Evolutionary conservation across 164 flowering plant genomes (phyloP).

Genomic region (Amborella trichopoda): DNA sequence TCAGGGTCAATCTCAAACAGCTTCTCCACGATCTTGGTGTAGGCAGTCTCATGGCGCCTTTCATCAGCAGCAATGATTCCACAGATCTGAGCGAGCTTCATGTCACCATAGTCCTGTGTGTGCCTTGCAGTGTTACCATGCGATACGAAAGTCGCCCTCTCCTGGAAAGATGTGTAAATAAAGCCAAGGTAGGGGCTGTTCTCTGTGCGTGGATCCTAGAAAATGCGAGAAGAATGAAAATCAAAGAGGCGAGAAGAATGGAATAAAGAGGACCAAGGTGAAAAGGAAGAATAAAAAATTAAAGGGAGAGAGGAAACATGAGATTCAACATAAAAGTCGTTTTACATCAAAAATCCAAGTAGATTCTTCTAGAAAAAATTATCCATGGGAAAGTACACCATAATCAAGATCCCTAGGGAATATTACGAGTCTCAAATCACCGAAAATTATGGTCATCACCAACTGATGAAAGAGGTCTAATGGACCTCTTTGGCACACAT

Average conservation of each 20-base stretch:
- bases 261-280: no score
- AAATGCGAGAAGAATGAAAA: no score
- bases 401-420: no score
- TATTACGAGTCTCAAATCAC: no score
- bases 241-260: no score
- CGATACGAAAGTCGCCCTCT: constrained; percentile 65
- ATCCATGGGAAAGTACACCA: no score
- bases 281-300: no score
- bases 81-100: constrained; percentile 60
- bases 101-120: constrained; percentile 56
- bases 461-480: no score
- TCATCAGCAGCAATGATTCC: constrained; percentile 74
- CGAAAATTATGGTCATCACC: no score
- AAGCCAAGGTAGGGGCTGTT: constrained; percentile 75
- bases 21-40: constrained; percentile 55
- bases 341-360: not conserved
- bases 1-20: constrained; percentile 65
- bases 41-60: constrained; percentile 66
- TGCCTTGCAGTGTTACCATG: constrained; percentile 67
- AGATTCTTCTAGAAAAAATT: no score
- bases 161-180: constrained; percentile 75
- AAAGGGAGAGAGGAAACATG: no score
- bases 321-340: not conserved
- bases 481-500: no score
- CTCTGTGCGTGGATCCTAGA: constrained; percentile 60